These are phyloP conservation scores for Paratinospora sagittata DNA, from an alignment of 164 flowering plant genomes.

Conservation along the genomic window DNA sequence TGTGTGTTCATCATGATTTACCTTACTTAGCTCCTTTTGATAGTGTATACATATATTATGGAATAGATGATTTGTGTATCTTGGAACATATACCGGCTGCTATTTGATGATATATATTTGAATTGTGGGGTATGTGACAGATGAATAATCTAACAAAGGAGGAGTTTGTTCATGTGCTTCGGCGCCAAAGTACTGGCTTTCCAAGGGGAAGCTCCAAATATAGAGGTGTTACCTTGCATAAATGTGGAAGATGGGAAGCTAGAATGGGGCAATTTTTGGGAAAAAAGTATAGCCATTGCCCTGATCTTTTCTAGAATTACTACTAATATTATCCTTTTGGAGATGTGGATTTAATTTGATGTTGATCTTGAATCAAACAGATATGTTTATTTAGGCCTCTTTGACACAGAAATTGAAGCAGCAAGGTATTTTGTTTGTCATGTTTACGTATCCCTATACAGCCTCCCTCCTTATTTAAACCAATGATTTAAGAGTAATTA, in stretches of 20 bases:
- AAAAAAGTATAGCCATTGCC: conserved; percentile 34
- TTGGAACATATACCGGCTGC: neutral
- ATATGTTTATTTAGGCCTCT: conserved; percentile 93
- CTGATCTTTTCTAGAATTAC: too few species aligned
- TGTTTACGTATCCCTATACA: conserved; percentile 32
- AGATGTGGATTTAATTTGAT: neutral
- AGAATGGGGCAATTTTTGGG: conserved; percentile 54
- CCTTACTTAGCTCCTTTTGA: neutral
- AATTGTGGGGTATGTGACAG: conserved; percentile 1
- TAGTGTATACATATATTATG: too few species aligned
- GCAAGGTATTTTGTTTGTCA: conserved; percentile 73
- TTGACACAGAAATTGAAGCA: conserved; percentile 88
- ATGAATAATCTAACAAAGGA: conserved; percentile 12
- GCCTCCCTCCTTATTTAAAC: conserved; percentile 18
- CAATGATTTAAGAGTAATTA: conserved; percentile 28
- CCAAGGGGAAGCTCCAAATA: conserved; percentile 9
- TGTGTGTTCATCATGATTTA: neutral
- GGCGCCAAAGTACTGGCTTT: conserved; percentile 11
- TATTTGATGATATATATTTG: neutral
- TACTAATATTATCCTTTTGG: too few species aligned
- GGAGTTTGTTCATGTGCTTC: conserved; percentile 12
- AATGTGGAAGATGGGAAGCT: conserved; percentile 61
- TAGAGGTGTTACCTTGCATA: conserved; percentile 52
- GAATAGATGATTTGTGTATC: neutral
- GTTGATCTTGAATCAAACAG: conserved; percentile 25